Evolutionary conservation across 1,284 basidiomycete genomes (phyloP), one percentile per base, ranked within the genome.

Genomic region (Marasmius fiardii): DNA sequence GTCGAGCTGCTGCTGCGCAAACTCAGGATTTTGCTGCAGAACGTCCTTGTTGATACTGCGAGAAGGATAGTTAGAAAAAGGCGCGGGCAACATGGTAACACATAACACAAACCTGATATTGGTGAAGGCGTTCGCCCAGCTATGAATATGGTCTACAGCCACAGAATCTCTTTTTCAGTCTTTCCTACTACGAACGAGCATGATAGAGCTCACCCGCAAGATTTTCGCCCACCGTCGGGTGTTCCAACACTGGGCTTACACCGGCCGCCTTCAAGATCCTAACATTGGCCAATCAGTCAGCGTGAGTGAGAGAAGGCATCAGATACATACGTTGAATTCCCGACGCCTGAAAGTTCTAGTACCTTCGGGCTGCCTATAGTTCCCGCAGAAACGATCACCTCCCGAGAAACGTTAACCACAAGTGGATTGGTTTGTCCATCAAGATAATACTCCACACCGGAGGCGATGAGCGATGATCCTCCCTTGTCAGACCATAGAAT

Each of bases 291-390:
- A 48, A 43, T 11, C 35, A 11, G 24, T 51, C 6, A 45, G 35
- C 21, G n/a, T 18, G 12, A 35, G 2, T 33, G 18, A n/a, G n/a
- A 33, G 4, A 3, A 10, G 24, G 7, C 20, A 24, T 11, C 24
- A 12, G 21, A 50, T 8, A 60, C 63, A 21, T 49, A 67, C 68
- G 61, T 68, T 20, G 59, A 43, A 53, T 68, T 69, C 1, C 68
- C 68, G 16, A 70, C 63, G 7, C 68, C 68, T 20, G 66, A 68
- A 12, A 65, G 53, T 47, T 69, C 67, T 26, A 69, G 61, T 16
- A 72, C 51, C 57, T 68, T 67, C 8, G 69, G 68, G 24, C 63
- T 68, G 0, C 68, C 65, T 53, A 69, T 65, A 14, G 65, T 63
- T 7, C 68, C 68, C 2, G 67, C 66, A 34, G 68, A 55, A 28